These are phyloP conservation scores for Diaporthe destruens DNA, from an alignment of 2,329 filamentous ascomycete species.

Conservation along the genomic window DNA sequence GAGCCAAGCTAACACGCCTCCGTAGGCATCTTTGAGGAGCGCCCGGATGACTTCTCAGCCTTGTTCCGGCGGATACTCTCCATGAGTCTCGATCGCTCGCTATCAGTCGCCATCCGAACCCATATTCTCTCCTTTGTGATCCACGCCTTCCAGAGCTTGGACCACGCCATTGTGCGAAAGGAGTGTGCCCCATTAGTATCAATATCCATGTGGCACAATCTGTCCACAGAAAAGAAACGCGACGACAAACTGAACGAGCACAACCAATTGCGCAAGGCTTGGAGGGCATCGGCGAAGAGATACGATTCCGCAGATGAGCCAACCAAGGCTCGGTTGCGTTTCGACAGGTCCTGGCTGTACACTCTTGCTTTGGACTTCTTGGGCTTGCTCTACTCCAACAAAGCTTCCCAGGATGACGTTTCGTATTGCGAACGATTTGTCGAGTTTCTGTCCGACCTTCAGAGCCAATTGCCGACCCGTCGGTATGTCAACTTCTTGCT, in stretches of 20 bases:
- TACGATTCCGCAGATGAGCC: conserved; percentile 88
- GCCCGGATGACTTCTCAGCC: conserved; percentile 84
- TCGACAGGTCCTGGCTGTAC: conserved; percentile 95
- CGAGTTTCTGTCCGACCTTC: conserved; percentile 89
- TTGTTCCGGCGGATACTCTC: conserved; percentile 92
- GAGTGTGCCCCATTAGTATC: conserved; percentile 96
- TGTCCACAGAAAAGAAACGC: conserved; percentile 81
- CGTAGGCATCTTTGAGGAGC: conserved; percentile 79
- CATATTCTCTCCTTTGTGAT: conserved; percentile 93
- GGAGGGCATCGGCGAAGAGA: conserved; percentile 87
- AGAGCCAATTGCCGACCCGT: conserved; percentile 93
- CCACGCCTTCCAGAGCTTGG: conserved; percentile 91
- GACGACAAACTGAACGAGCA: conserved; percentile 80
- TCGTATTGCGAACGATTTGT: conserved; percentile 93
- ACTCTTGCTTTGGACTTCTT: conserved; percentile 87
- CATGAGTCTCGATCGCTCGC: conserved; percentile 80
- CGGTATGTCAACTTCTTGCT: conserved; percentile 92
- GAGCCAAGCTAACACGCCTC: conserved; percentile 35
- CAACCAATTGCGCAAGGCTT: conserved; percentile 85
- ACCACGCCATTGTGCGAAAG: conserved; percentile 89
- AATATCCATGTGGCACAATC: conserved; percentile 95
- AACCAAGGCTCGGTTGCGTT: conserved; percentile 82
- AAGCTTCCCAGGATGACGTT: conserved; percentile 70
- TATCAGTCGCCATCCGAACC: conserved; percentile 76
- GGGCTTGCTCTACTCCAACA: conserved; percentile 74